Evolutionary conservation across 2,329 filamentous ascomycete genomes (phyloP).

Genomic region (Pseudocercospora vitis): DNA sequence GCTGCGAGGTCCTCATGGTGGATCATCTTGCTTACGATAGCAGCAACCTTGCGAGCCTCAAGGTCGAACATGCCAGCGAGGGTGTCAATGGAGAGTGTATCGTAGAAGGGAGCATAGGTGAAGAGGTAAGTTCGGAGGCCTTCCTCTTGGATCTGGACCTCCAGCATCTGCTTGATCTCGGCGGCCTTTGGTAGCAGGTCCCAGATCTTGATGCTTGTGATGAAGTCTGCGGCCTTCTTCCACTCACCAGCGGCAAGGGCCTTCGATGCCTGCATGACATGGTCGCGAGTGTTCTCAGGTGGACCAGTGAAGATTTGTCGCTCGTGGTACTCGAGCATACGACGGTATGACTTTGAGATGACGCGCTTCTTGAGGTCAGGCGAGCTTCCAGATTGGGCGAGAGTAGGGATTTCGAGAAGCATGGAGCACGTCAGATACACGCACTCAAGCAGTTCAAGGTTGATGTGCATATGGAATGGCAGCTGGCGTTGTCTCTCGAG

Average conservation of each 20-base stretch:
- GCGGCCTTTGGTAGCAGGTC: slow-evolving; percentile 91
- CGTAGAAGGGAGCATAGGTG: slow-evolving; percentile 98
- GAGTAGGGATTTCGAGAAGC: slow-evolving; percentile 95
- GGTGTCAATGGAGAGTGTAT: slow-evolving; percentile 84
- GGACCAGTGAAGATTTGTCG: slow-evolving; percentile 98
- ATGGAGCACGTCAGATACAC: slow-evolving; percentile 99
- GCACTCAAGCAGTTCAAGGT: slow-evolving; percentile 95
- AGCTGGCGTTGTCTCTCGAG: slow-evolving; percentile 96
- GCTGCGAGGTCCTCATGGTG: slow-evolving; percentile 97
- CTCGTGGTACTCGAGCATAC: slow-evolving; percentile 99
- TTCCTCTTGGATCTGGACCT: slow-evolving; percentile 97
- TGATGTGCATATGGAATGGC: slow-evolving; percentile 99
- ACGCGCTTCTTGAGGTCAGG: slow-evolving; percentile 96
- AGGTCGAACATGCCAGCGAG: slow-evolving; percentile 95
- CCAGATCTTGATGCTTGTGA: slow-evolving; percentile 99
- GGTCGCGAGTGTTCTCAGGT: slow-evolving; percentile 97
- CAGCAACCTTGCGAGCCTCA: slow-evolving; percentile 83
- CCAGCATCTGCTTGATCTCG: slow-evolving; percentile 95
- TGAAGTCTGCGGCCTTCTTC: slow-evolving; percentile 92
- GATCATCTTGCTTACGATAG: slow-evolving; percentile 98
- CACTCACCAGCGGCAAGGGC: slow-evolving; percentile 94
- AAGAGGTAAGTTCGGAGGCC: slow-evolving; percentile 97
- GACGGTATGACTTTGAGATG: slow-evolving; percentile 98
- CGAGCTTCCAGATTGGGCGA: slow-evolving; percentile 93
- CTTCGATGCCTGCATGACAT: slow-evolving; percentile 99